phyloP scores from a whole-genome alignment of 192 early-diverging fungal genomes.

The Neocallimastix lanati region DNA sequence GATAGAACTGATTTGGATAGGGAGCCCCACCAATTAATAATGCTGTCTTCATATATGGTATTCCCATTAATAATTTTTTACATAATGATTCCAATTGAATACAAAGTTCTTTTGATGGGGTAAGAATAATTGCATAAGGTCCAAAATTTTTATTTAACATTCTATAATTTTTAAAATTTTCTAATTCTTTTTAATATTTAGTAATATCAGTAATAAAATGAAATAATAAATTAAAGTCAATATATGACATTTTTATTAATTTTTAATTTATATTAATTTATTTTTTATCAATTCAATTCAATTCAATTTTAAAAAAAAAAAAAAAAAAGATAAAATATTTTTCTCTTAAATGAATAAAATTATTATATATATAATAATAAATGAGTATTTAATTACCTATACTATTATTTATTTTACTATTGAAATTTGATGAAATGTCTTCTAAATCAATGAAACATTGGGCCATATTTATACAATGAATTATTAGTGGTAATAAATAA shows the following conservation, averaged over 20 bases:
- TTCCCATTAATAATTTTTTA: background rate
- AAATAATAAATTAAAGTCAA: background rate
- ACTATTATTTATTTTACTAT: background rate
- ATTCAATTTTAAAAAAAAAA: no score
- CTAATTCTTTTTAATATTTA: background rate
- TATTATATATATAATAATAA: no score
- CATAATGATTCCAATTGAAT: background rate
- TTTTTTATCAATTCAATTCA: no score
- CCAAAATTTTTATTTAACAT: background rate
- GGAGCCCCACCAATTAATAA: constrained; percentile 33
- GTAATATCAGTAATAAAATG: no score
- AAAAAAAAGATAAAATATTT: no score
- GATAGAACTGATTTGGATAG: constrained; percentile 24
- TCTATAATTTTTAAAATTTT: background rate
- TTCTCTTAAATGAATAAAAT: no score
- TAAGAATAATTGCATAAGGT: background rate
- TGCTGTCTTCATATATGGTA: constrained; percentile 10
- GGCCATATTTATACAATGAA: background rate
- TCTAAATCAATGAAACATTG: background rate
- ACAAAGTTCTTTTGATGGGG: background rate
- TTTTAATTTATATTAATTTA: no score
- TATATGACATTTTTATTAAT: background rate
- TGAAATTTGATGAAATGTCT: background rate
- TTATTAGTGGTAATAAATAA: background rate
- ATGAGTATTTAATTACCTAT: no score